Base-by-base conservation (phyloP, 331 rosid species). In the Prunus yedoensis region DNA sequence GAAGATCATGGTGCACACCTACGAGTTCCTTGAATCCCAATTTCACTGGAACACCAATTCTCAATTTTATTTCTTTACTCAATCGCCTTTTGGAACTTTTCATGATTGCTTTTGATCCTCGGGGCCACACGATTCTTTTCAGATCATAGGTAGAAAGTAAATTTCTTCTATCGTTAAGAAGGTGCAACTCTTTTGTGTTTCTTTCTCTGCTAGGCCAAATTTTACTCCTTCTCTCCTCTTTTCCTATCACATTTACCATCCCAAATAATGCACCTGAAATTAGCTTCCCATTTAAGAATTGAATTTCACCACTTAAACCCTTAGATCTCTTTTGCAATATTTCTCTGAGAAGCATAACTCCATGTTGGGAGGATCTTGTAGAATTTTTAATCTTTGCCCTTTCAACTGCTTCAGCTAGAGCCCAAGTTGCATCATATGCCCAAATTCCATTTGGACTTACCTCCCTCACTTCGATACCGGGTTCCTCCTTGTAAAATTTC, bases 351-450 rank as follows among this genome's bases (percentile, higher is more conserved):
- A 52, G 57, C 57, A 52, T 9, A 52, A 17, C 10, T 25, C 43
- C 43, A 13, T 25, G n/a, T 7, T 27, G 7, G 46, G 65, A 71
- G 41, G 41, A 35, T 64, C 43, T 18, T 15, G 2, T 18, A 41
- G n/a, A 43, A 43, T 15, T 41, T 10, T 13, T 2, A 27, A 1
- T 17, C 23, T 35, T 60, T 51, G 66, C 27, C 45, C 47, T 78
- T 56, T 78, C 82, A 25, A 56, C 46, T 52, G 77, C 77, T 47
- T 49, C 47, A 38, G 77, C 77, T 38, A 78, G 20, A 23, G 73
- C 79, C 73, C 79, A 53, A 53, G 46, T 41, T 14, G 66, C 45
- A 66, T 65, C 73, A 54, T 53, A 65, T 17, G 73, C 73, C 72
- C 73, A 13, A 3, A 73, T 4, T 21, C 10, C 56, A 12, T 23